These are phyloP conservation scores for Suhomyces emberorum DNA, from an alignment of 805 yeast species.

Conservation along the genomic window DNA sequence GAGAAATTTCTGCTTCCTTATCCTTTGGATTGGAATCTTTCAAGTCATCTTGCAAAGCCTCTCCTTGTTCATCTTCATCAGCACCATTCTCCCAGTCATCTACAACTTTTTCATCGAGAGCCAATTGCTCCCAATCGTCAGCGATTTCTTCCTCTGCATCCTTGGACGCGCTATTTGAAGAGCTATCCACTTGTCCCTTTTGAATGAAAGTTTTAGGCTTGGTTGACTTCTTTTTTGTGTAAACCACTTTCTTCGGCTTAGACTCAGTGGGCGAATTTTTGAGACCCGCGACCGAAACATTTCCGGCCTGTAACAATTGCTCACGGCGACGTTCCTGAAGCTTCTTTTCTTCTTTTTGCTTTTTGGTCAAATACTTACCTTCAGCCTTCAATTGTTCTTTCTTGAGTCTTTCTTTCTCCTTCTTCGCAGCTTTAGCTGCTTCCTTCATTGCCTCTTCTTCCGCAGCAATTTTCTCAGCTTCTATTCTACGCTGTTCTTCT, in stretches of 20 bases:
- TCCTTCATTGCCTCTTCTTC: constrained; percentile 68
- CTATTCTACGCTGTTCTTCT: constrained; percentile 48
- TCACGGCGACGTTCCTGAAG: constrained; percentile 85
- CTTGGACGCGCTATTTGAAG: constrained; percentile 24
- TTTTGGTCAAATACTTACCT: constrained; percentile 90
- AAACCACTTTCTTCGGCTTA: constrained; percentile 67
- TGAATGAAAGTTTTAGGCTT: constrained; percentile 38
- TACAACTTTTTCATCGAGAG: constrained; percentile 55
- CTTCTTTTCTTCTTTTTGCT: constrained; percentile 91
- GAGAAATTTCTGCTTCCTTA: constrained; percentile 26
- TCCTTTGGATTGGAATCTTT: no score
- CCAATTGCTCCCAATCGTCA: constrained; percentile 86
- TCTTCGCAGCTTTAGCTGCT: constrained; percentile 60
- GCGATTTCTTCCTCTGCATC: constrained; percentile 53
- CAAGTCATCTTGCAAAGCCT: constrained; percentile 9
- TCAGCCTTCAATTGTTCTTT: constrained; percentile 92
- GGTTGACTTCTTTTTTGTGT: constrained; percentile 66
- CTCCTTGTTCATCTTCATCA: constrained; percentile 25
- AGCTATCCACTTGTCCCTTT: constrained; percentile 23
- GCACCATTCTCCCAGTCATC: constrained; percentile 51
- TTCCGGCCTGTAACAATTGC: constrained; percentile 71
- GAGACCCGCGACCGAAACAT: constrained; percentile 73
- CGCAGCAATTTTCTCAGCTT: constrained; percentile 46
- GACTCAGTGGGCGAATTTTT: constrained; percentile 29
- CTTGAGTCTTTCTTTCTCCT: constrained; percentile 82